Evolutionary conservation across 768 basidiomycete genomes (phyloP).

Genomic region (Grammothele lineata): DNA sequence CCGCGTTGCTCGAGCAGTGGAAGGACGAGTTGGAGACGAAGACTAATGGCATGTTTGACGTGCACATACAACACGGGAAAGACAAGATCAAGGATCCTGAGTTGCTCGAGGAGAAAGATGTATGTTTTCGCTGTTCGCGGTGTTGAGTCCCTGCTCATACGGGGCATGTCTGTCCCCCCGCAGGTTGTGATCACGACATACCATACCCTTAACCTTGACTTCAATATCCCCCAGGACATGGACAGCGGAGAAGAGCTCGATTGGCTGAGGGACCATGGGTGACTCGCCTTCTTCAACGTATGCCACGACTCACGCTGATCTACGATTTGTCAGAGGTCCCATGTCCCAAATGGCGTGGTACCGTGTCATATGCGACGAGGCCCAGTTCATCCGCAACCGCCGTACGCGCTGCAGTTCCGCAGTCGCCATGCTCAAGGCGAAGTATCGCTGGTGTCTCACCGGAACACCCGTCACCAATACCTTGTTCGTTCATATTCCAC

Average conservation of each 20-base stretch:
- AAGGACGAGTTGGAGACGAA: slow-evolving; percentile 70
- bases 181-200: slow-evolving; percentile 78
- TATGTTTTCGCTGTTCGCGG: slow-evolving; percentile 27
- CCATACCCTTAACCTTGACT: slow-evolving; percentile 63
- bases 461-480: slow-evolving; percentile 75
- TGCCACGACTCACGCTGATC: neutral
- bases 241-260: slow-evolving; percentile 42
- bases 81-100: slow-evolving; percentile 57
- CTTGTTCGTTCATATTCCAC: slow-evolving; percentile 38
- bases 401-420: slow-evolving; percentile 54
- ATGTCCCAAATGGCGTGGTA: slow-evolving; percentile 61
- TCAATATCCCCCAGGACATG: slow-evolving; percentile 45
- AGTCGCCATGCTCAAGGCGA: slow-evolving; percentile 55
- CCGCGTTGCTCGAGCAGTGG: slow-evolving; percentile 75
- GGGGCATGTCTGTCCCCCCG: neutral
- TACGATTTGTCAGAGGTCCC: slow-evolving; percentile 57
- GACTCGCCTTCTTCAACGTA: neutral
- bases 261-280: slow-evolving; percentile 51
- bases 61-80: slow-evolving; percentile 69
- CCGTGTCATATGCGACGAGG: slow-evolving; percentile 74
- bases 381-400: slow-evolving; percentile 70
- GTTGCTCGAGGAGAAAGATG: slow-evolving; percentile 50
- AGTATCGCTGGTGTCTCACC: slow-evolving; percentile 76
- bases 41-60: slow-evolving; percentile 55
- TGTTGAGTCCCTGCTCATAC: neutral